Evolutionary conservation across 2,329 filamentous ascomycete species (phyloP).

Genomic region (Zarea fungicola): DNA sequence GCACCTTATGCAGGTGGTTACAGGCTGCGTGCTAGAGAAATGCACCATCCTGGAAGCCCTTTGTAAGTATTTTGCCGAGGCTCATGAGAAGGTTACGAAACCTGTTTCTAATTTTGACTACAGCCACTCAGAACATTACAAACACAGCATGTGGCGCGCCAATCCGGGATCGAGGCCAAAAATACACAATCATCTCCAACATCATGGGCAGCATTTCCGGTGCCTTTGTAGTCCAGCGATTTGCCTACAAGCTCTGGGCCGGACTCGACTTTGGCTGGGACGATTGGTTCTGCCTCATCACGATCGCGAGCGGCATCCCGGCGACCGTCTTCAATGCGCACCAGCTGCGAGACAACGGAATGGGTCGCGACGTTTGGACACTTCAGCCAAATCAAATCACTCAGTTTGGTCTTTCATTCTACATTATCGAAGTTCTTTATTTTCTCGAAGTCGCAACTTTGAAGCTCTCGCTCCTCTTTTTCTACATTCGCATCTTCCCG

Average conservation of each 20-base stretch:
- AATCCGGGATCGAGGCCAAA: slow-evolving; percentile 12
- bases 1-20: neutral
- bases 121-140: slow-evolving; percentile 15
- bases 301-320: slow-evolving; percentile 19
- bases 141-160: slow-evolving; percentile 17
- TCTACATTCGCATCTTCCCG: slow-evolving; percentile 39
- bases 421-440: slow-evolving; percentile 33
- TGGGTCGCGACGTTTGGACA: slow-evolving; percentile 32
- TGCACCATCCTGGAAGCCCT: slow-evolving; percentile 4
- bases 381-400: slow-evolving; percentile 19
- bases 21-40: slow-evolving; percentile 1
- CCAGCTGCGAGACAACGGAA: slow-evolving; percentile 21
- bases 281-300: slow-evolving; percentile 23
- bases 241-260: slow-evolving; percentile 24
- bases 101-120: neutral
- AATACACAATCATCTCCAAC: slow-evolving; percentile 16
- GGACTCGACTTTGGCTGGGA: slow-evolving; percentile 27
- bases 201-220: slow-evolving; percentile 27
- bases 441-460: slow-evolving; percentile 32
- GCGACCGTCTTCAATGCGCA: slow-evolving; percentile 20
- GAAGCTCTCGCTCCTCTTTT: slow-evolving; percentile 36
- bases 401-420: slow-evolving; percentile 26
- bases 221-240: slow-evolving; percentile 30
- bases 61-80: slow-evolving; percentile 3
- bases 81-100: neutral